These are phyloP conservation scores for Mucor sp. DNA, from an alignment of 371 early-diverging fungal genomes.

Conservation along the genomic window DNA sequence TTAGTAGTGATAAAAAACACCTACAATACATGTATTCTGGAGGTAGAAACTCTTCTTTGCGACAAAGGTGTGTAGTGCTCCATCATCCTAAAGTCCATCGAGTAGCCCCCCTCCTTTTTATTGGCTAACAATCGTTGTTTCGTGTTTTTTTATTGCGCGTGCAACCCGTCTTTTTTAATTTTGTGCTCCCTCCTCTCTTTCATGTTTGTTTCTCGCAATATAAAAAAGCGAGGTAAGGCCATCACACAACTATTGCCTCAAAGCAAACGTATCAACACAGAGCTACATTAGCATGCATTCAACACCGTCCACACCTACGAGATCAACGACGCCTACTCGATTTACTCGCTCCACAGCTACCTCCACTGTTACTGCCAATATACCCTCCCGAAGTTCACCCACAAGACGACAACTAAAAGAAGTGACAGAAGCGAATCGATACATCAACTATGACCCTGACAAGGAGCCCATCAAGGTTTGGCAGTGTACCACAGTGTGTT, in stretches of 20 bases:
- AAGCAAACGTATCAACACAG: no score
- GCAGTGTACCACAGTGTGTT: no score
- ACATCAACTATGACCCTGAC: slow-evolving; percentile 12
- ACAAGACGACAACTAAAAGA: not conserved
- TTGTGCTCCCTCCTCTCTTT: not conserved
- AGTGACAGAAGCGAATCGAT: not conserved
- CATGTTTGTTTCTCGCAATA: not conserved
- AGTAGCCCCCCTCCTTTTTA: no score
- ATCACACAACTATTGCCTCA: no score
- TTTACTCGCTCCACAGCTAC: not conserved
- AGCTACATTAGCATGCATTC: not conserved
- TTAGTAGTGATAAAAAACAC: no score
- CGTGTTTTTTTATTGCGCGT: not conserved
- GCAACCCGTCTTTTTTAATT: not conserved
- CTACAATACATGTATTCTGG: no score
- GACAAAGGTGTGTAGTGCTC: no score
- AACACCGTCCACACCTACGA: not conserved
- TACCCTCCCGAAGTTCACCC: not conserved
- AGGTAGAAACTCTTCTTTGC: no score
- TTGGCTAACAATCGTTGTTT: not conserved
- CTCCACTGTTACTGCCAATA: not conserved
- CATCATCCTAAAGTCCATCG: no score
- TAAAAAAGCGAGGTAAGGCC: not conserved
- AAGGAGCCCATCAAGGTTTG: slow-evolving; percentile 9
- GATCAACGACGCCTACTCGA: not conserved